Base-by-base conservation (phyloP, 106 monocot species). In the Alisma plantagoaquatica region DNA sequence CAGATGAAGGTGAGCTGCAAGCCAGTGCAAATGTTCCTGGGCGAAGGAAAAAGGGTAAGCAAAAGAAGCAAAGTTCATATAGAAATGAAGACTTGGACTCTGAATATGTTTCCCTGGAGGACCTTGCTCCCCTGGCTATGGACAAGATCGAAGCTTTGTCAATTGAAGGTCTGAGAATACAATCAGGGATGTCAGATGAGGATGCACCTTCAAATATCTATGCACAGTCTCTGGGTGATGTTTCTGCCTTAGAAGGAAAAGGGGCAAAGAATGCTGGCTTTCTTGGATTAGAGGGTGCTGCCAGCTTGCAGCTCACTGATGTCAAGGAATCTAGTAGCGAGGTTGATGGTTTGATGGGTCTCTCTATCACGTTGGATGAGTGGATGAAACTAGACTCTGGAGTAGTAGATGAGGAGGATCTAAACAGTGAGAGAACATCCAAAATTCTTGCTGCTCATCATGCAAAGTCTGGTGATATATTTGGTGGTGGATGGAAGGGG, bases 371-470 rank as follows among this genome's bases (percentile, higher is more conserved):
- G 18, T 68, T 98, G 20, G 85, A 98, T 74, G 98, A 98, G 60
- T 98, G 98, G 98, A 85, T 90, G 82, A 73, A 52, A 70, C 61
- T 98, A 38, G 98, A 98, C 67, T 79, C 85, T 44, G 98, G 98
- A 18, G 51, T 82, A 41, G 61, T 98, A 18, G 76, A 78, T 64
- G 84, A 85, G 31, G 94, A 88, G 30, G 79, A 74, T 33, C 64
- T 79, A 22, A 66, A 65, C 42, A 85, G 71, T 69, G 98, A 98
- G 18, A 62, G 98, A 27, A 98, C 90, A 49, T 70, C 90, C 6
- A 98, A 90, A 66, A 79, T 98, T 57, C 82, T 98, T 54, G 84
- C 98, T 27, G 98, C 98, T 14, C 98, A 98, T 70, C 90, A 98
- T 73, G 98, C 90, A 46, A 74, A 56, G 62, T 65, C 84, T 23